phyloP scores from a whole-genome alignment of 2,329 filamentous ascomycete species.

The Aspergillus sp. region DNA sequence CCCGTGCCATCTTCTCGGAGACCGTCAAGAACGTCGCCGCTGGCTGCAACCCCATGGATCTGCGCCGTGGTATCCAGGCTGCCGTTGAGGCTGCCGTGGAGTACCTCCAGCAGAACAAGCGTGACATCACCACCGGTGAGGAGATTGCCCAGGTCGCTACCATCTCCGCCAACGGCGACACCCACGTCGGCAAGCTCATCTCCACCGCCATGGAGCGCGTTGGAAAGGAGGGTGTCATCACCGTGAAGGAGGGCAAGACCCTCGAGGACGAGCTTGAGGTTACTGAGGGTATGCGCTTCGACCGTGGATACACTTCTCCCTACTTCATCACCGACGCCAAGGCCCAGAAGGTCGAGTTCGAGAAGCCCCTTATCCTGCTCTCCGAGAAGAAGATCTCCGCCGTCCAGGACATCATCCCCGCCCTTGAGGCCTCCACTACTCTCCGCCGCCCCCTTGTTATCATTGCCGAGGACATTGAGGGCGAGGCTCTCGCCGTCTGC shows the following conservation, averaged over 20 bases:
- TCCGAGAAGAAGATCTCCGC: conserved; percentile 99
- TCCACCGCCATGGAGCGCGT: conserved; percentile 99
- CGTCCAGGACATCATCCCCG: conserved; percentile 97
- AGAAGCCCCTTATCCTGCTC: conserved; percentile 97
- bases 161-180: conserved; percentile 96
- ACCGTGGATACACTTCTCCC: conserved; percentile 95
- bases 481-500: conserved; percentile 96
- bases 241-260: conserved; percentile 99
- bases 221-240: conserved; percentile 99
- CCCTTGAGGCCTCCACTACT: conserved; percentile 95
- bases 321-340: conserved; percentile 99
- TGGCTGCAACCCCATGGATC: conserved; percentile 99
- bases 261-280: conserved; percentile 96
- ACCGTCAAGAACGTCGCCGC: conserved; percentile 99
- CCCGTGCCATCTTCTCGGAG: conserved; percentile 98
- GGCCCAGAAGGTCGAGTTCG: conserved; percentile 98
- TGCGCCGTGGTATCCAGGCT: conserved; percentile 93
- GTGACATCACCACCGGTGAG: conserved; percentile 94
- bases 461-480: conserved; percentile 98
- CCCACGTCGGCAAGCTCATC: conserved; percentile 91
- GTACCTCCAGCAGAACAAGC: conserved; percentile 92
- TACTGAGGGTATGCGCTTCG: conserved; percentile 99
- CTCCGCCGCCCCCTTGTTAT: conserved; percentile 94
- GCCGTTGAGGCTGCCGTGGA: conserved; percentile 93
- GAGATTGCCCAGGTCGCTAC: conserved; percentile 98